phyloP scores from a whole-genome alignment of 2,329 filamentous ascomycete genomes.

The Ophiostoma himal-ulmi region DNA sequence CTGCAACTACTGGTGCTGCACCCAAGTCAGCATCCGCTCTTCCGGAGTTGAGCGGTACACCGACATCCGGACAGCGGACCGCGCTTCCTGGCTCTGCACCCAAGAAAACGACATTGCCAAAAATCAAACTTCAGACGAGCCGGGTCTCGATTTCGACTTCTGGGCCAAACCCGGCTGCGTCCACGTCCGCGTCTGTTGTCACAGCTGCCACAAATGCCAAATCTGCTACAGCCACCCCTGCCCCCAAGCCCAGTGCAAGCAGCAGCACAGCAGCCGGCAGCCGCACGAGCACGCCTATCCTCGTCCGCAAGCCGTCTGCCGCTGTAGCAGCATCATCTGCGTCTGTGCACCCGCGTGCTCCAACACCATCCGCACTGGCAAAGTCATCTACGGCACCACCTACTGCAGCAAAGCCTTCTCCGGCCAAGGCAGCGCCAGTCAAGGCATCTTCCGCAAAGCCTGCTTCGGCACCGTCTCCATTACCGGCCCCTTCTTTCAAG shows the following conservation, averaged over 20 bases:
- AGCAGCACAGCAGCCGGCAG: conserved; percentile 4
- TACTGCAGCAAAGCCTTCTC: conserved; percentile 9
- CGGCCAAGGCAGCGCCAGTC: neutral
- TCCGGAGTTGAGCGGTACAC: neutral
- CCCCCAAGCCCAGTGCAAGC: neutral
- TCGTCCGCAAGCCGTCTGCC: conserved; percentile 28
- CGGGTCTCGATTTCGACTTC: conserved; percentile 13
- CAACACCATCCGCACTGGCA: neutral
- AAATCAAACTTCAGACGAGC: conserved; percentile 27
- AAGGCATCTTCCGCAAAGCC: conserved; percentile 14
- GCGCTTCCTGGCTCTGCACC: conserved; percentile 21
- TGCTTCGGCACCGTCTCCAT: neutral
- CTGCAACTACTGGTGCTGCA: neutral
- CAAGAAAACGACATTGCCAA: conserved; percentile 21
- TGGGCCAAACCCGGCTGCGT: neutral
- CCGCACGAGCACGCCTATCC: conserved; percentile 17
- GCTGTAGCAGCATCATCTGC: neutral
- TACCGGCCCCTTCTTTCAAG: conserved; percentile 2
- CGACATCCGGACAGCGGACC: conserved; percentile 17
- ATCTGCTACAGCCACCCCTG: conserved; percentile 1
- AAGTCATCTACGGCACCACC: neutral
- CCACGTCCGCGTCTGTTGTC: neutral
- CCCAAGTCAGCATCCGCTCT: neutral
- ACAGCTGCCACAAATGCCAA: neutral
- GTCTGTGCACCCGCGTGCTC: neutral